A percentile compares a stretch with the other conserved stretches of the same genome.
Evolutionary conservation across 257 asterid species (phyloP).

Genomic region (Scutellaria barbata): DNA sequence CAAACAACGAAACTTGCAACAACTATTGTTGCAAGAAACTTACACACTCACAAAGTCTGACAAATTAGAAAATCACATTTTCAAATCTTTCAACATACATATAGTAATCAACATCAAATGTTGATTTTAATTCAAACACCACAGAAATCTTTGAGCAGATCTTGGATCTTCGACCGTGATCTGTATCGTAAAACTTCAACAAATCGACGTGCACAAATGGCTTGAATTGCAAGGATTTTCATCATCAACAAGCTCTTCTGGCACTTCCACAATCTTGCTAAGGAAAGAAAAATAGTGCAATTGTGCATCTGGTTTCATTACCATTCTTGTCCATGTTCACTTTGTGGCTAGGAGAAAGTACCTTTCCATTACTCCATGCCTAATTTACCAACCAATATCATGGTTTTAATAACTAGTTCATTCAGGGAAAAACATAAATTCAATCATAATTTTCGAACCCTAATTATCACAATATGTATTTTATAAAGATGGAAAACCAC

Average conservation of each 20-base stretch:
- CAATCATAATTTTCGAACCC: no score
- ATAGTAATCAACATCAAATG: no score
- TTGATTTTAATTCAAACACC: conserved; percentile 37
- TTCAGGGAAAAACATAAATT: no score
- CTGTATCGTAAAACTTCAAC: conserved; percentile 50
- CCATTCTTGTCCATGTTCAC: conserved; percentile 47
- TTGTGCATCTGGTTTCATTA: conserved; percentile 50
- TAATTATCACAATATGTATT: no score
- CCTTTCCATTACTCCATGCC: conserved; percentile 68
- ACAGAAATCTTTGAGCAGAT: conserved; percentile 58
- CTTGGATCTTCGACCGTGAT: conserved; percentile 51
- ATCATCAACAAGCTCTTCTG: conserved; percentile 55
- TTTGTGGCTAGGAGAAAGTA: conserved; percentile 57
- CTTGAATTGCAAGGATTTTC: conserved; percentile 58
- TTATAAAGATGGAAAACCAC: no score
- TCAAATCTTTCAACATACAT: no score
- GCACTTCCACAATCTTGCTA: conserved; percentile 47
- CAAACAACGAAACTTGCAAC: no score
- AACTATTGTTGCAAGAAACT: no score
- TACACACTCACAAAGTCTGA: no score
- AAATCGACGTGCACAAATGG: conserved; percentile 58
- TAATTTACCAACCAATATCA: not conserved
- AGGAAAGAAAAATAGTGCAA: conserved; percentile 56
- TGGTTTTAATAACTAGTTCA: no score
- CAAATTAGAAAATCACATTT: no score